Conservation (phyloP, 352 stramenopile genomes). For the Phytopythium kandeliae region DNA sequence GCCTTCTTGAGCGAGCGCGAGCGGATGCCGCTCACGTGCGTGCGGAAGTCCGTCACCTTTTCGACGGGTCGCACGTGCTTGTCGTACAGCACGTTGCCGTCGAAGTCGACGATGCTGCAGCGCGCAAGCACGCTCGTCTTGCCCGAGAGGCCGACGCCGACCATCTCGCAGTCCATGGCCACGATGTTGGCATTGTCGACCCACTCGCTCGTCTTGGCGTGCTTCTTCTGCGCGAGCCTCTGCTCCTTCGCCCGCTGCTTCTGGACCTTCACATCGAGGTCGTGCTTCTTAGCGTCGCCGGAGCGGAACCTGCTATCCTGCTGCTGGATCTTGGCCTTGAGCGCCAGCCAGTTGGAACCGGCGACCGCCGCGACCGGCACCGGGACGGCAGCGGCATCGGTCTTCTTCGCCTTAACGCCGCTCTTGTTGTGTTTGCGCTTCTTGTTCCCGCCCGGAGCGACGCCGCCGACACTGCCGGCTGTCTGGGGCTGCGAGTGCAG, state of each 20-base stretch:
- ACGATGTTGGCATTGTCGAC: conserved; percentile 75
- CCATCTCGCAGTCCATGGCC: conserved; percentile 90
- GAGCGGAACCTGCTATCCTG: conserved; percentile 17
- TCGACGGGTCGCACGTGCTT: conserved; percentile 78
- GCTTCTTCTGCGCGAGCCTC: conserved; percentile 40
- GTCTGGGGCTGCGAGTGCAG: conserved; percentile 5
- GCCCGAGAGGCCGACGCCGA: conserved; percentile 70
- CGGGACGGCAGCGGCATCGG: conserved; percentile 12
- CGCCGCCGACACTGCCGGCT: conserved; percentile 3
- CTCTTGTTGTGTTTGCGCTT: conserved; percentile 6
- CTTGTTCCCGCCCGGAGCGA: neutral
- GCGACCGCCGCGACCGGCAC: conserved; percentile 11
- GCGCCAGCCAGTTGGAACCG: conserved; percentile 71
- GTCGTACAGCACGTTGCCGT: conserved; percentile 81
- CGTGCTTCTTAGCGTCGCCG: conserved; percentile 19
- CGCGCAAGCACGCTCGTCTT: conserved; percentile 76
- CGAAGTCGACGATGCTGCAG: conserved; percentile 86
- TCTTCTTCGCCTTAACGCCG: conserved; percentile 3
- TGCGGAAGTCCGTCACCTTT: conserved; percentile 84
- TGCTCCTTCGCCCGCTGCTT: conserved; percentile 42
- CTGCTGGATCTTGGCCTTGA: conserved; percentile 68
- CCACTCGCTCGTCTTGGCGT: conserved; percentile 56
- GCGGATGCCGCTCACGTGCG: conserved; percentile 80
- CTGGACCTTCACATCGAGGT: conserved; percentile 27
- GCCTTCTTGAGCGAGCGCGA: conserved; percentile 60